Conservation (phyloP, 2,329 filamentous ascomycete genomes). For the Beauveria scarabaeidicola region DNA sequence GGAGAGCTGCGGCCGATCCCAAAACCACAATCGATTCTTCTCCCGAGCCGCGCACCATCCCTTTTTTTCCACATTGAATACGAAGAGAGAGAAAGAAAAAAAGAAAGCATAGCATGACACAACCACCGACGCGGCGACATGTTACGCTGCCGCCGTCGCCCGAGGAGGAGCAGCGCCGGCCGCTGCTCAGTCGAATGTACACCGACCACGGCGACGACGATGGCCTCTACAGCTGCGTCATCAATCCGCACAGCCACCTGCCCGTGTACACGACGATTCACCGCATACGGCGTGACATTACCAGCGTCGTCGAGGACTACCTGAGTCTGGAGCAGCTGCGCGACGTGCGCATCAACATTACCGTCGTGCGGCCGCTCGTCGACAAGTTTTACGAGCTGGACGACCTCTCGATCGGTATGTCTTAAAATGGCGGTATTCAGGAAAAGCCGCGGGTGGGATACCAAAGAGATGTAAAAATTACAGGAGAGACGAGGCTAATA, state of each 20-base stretch:
- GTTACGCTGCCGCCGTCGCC: conserved; percentile 23
- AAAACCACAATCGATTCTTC: neutral
- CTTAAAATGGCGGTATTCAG: no score
- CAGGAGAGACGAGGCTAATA: neutral
- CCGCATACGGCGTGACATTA: conserved; percentile 56
- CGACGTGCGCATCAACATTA: conserved; percentile 72
- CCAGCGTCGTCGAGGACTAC: conserved; percentile 54
- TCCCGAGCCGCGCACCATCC: no score
- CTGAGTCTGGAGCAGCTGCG: conserved; percentile 66
- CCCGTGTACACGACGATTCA: conserved; percentile 74
- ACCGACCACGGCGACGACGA: conserved; percentile 23
- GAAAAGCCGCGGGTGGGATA: no score
- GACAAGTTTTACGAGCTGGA: conserved; percentile 72
- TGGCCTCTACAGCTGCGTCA: conserved; percentile 42
- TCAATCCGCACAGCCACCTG: conserved; percentile 53
- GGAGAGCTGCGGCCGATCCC: neutral
- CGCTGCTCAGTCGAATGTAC: conserved; percentile 26
- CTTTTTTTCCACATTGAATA: no score
- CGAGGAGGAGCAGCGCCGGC: conserved; percentile 26
- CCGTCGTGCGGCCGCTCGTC: conserved; percentile 72
- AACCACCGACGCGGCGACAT: conserved; percentile 16
- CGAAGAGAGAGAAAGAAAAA: neutral
- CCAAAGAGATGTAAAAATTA: neutral
- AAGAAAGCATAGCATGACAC: neutral
- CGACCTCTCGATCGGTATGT: conserved; percentile 66